Base-by-base conservation (phyloP, 2,329 filamentous ascomycete species). In the Aspergillus ochraceoroseus region DNA sequence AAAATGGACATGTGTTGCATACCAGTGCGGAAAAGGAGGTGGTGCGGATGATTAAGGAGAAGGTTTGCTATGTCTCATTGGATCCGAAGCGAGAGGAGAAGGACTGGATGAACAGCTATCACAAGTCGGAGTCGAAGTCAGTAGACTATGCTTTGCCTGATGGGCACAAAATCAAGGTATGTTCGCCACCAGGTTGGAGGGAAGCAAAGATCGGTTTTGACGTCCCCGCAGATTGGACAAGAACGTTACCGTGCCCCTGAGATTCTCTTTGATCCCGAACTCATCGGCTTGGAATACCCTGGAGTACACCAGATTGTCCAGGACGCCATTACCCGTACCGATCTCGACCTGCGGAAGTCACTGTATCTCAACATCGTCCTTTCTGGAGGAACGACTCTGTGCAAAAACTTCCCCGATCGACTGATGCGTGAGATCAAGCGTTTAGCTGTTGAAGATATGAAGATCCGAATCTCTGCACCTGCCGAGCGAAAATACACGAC, bases 11-110 rank as follows among this genome's bases (percentile, higher is more conserved):
- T 62, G 80, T 95, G 12, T 94, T 98, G 65, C 90, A 96, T 68
- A 98, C 92, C 12, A 95, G 88, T 62, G 92, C 92, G 8, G 92
- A 98, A 74, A 98, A 98, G 72, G 92, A 98, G 70, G 88, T 95
- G n/a, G 92, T 98, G 43, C 80, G 90, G 52, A 77, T 87, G 66
- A 95, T 98, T 70, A 98, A 98, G 71, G 92, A 98, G 74, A 86
- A 85, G 60, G 83, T 87, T 32, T 85, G 86, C 42, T 98, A 96
- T 63, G 84, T 98, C 26, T 88, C 92, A 15, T 70, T 85, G 37
- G 89, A 96, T 64, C 89, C 92, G 5, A 83, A 84, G 61, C 88
- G 85, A 55, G 92, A 98, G 66, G 92, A 98, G 70, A 95, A 95
- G 68, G 92, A 96, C 49, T 98, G 89, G 88, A 77, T 83, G 43